These are phyloP conservation scores for Debaryomyces nepalensis DNA, from an alignment of 1,139 yeast species.

Conservation along the genomic window DNA sequence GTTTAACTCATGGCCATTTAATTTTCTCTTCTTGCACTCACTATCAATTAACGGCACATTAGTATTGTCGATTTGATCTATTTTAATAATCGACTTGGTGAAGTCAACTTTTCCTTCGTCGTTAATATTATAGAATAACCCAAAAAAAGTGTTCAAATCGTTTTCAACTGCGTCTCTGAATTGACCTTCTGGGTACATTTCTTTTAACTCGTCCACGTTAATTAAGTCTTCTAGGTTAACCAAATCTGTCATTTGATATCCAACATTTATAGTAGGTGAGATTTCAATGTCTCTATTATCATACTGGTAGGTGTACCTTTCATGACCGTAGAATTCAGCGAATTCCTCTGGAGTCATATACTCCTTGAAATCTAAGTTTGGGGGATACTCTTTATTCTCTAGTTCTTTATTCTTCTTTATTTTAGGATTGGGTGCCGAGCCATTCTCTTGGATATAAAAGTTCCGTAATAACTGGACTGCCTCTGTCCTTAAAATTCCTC, in stretches of 20 bases:
- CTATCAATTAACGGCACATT: slow-evolving; percentile 1
- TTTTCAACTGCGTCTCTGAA: slow-evolving; percentile 20
- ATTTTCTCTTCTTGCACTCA: slow-evolving; percentile 13
- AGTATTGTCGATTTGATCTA: slow-evolving; percentile 15
- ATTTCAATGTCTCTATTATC: slow-evolving; percentile 27
- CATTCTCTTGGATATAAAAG: slow-evolving; percentile 85
- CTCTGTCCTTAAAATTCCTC: slow-evolving; percentile 81
- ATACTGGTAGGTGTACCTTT: slow-evolving; percentile 22
- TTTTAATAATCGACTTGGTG: slow-evolving; percentile 23
- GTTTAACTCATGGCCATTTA: neutral
- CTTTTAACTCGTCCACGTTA: slow-evolving; percentile 28
- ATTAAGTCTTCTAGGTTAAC: slow-evolving; percentile 23
- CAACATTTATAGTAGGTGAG: slow-evolving; percentile 33
- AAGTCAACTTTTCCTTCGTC: slow-evolving; percentile 33
- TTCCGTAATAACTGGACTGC: slow-evolving; percentile 79
- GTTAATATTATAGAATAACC: slow-evolving; percentile 36
- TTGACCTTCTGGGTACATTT: slow-evolving; percentile 15
- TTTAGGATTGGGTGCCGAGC: slow-evolving; percentile 81
- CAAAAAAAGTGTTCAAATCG: slow-evolving; percentile 32
- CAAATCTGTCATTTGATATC: slow-evolving; percentile 32
- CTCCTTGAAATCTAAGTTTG: slow-evolving; percentile 28
- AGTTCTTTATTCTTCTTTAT: slow-evolving; percentile 76
- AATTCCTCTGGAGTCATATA: slow-evolving; percentile 32
- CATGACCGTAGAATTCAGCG: slow-evolving; percentile 31
- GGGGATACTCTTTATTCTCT: slow-evolving; percentile 68